Conservation (phyloP, 2,329 filamentous ascomycete genomes). For the Sphaerulina populicola region DNA sequence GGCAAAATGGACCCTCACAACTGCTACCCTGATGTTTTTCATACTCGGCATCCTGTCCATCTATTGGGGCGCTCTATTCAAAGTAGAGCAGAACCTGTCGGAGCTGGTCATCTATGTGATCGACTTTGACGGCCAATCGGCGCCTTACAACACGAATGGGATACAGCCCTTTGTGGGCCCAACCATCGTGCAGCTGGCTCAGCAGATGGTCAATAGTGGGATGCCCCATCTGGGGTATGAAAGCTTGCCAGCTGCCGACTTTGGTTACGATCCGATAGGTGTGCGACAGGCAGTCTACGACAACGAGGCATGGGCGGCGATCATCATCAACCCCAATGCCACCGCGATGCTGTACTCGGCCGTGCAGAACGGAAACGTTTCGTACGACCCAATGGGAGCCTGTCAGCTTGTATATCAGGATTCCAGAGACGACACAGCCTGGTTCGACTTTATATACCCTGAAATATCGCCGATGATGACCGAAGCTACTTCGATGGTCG, state of each 20-base stretch:
- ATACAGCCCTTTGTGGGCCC: slow-evolving; percentile 51
- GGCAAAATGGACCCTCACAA: slow-evolving; percentile 38
- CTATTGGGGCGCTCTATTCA: slow-evolving; percentile 53
- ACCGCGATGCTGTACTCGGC: slow-evolving; percentile 51
- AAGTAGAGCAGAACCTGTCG: slow-evolving; percentile 43
- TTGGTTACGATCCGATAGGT: slow-evolving; percentile 48
- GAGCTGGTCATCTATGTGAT: slow-evolving; percentile 51
- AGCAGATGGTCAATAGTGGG: slow-evolving; percentile 37
- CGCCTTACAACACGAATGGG: slow-evolving; percentile 39
- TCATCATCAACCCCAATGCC: slow-evolving; percentile 56
- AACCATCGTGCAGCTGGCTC: slow-evolving; percentile 41
- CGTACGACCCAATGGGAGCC: slow-evolving; percentile 53
- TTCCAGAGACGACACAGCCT: slow-evolving; percentile 50
- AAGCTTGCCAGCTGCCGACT: slow-evolving; percentile 43
- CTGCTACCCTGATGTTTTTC: slow-evolving; percentile 47
- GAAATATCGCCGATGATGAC: slow-evolving; percentile 43
- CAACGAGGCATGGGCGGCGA: slow-evolving; percentile 51
- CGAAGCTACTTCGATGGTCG: slow-evolving; percentile 43
- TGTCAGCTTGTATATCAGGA: slow-evolving; percentile 50
- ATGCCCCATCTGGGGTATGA: slow-evolving; percentile 44
- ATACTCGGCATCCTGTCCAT: slow-evolving; percentile 51
- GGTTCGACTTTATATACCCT: slow-evolving; percentile 47
- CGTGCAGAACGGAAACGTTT: slow-evolving; percentile 47
- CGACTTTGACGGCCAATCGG: slow-evolving; percentile 51
- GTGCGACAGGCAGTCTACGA: slow-evolving; percentile 54